Conservation (phyloP, 2,329 filamentous ascomycete species). For the Rhinocladiella similis region DNA sequence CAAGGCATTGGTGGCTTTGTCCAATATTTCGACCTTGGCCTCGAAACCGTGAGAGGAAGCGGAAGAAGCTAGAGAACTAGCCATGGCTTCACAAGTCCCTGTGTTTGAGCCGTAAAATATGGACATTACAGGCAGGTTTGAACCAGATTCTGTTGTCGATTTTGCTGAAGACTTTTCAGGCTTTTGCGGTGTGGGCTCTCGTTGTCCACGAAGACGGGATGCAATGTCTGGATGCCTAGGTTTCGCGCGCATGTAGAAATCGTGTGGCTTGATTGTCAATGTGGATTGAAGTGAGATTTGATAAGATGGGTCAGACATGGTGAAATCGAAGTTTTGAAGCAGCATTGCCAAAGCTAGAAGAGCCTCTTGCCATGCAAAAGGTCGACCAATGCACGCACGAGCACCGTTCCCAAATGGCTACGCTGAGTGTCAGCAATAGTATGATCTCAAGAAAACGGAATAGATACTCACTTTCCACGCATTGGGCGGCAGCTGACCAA, state of each 20-base stretch:
- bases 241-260: constrained; percentile 61
- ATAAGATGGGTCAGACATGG: constrained; percentile 57
- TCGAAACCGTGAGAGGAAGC: constrained; percentile 61
- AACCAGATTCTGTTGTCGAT: neutral
- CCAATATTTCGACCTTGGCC: constrained; percentile 57
- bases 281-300: constrained; percentile 38
- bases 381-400: constrained; percentile 69
- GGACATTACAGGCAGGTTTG: constrained; percentile 50
- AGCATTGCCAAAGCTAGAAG: constrained; percentile 62
- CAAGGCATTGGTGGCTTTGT: constrained; percentile 61
- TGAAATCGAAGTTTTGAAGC: constrained; percentile 71
- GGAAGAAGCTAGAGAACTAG: constrained; percentile 61
- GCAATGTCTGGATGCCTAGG: neutral
- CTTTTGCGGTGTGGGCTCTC: neutral
- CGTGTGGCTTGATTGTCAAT: constrained; percentile 47
- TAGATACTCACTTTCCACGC: constrained; percentile 54
- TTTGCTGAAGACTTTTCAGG: neutral
- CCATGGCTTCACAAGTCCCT: constrained; percentile 71
- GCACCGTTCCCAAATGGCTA: constrained; percentile 70
- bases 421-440: neutral
- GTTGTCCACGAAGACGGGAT: neutral
- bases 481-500: constrained; percentile 62
- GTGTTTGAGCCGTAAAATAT: constrained; percentile 73
- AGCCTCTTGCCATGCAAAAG: constrained; percentile 74
- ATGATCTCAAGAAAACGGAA: neutral